These are phyloP conservation scores for Pythium oligandrum DNA, from an alignment of 352 stramenopile species.

Conservation along the genomic window DNA sequence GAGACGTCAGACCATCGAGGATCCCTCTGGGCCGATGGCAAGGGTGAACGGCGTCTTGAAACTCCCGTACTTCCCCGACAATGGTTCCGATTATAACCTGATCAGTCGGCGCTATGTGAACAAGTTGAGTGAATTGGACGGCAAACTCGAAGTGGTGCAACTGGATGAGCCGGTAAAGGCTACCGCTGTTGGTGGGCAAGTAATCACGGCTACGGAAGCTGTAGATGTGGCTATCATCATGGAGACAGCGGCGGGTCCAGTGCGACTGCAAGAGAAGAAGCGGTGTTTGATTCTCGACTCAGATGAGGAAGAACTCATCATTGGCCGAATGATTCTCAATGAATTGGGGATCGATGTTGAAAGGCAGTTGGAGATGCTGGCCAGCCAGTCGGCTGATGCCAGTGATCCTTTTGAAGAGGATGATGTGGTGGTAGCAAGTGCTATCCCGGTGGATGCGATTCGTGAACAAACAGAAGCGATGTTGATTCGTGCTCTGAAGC, in stretches of 20 bases:
- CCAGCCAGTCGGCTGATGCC: slow-evolving; percentile 1
- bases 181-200: slow-evolving; percentile 3
- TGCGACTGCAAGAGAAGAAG: slow-evolving; percentile 5
- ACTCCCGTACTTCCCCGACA: slow-evolving; percentile 13
- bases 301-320: slow-evolving; percentile 8
- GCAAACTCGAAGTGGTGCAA: background rate
- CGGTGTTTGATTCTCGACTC: slow-evolving; percentile 1
- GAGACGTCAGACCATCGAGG: too few relatives aligned
- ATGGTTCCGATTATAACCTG: slow-evolving; percentile 13
- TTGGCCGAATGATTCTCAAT: background rate
- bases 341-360: slow-evolving; percentile 4
- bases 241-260: slow-evolving; percentile 7
- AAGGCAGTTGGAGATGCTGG: slow-evolving; percentile 3
- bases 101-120: slow-evolving; percentile 2
- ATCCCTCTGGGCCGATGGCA: slow-evolving; percentile 1
- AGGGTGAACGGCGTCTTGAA: slow-evolving; percentile 7
- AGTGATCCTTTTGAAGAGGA: slow-evolving; percentile 7
- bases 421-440: background rate
- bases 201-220: slow-evolving; percentile 1
- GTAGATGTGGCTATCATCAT: slow-evolving; percentile 5
- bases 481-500: slow-evolving; percentile 4
- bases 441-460: background rate
- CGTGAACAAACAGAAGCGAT: background rate
- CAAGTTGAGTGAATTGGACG: background rate
- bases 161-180: slow-evolving; percentile 3